phyloP scores from a whole-genome alignment of 305 asterid genomes.

The Salvia sclarea region DNA sequence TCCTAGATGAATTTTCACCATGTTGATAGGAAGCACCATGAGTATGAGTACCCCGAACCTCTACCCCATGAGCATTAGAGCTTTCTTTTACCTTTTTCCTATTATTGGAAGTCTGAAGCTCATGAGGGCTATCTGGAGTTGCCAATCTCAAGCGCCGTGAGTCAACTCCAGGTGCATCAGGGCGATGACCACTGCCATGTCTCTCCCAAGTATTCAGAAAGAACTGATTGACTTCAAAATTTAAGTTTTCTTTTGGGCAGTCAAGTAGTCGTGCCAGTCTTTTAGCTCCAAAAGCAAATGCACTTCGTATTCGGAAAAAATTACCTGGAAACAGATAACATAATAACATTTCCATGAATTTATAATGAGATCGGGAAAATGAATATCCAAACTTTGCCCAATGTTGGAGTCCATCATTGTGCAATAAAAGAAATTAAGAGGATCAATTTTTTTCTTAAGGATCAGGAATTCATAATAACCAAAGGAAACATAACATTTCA shows the following conservation, averaged over 20 bases:
- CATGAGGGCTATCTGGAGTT: constrained; percentile 42
- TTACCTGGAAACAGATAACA: constrained; percentile 58
- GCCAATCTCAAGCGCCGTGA: constrained; percentile 44
- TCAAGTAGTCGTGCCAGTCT: constrained; percentile 71
- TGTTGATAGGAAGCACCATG: constrained; percentile 40
- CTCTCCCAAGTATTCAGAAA: constrained; percentile 85
- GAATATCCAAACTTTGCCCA: constrained; percentile 8
- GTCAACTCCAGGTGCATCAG: constrained; percentile 72
- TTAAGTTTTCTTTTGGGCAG: constrained; percentile 64
- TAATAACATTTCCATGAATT: constrained; percentile 18
- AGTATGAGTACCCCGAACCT: constrained; percentile 34
- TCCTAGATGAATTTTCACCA: constrained; percentile 31
- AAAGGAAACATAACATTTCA: constrained; percentile 4
- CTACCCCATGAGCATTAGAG: constrained; percentile 35
- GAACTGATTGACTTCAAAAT: constrained; percentile 79
- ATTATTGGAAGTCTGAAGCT: constrained; percentile 41
- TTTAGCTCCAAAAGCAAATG: constrained; percentile 92
- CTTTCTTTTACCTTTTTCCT: constrained; percentile 45
- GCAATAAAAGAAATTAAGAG: constrained; percentile 11
- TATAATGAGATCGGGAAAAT: constrained; percentile 7
- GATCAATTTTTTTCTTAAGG: not conserved
- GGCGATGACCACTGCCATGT: constrained; percentile 81
- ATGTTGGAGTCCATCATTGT: constrained; percentile 9
- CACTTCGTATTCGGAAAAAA: constrained; percentile 89
- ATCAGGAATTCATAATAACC: not conserved